Base-by-base conservation (phyloP, 2,329 filamentous ascomycete species). In the Cordyceps cateniannulata region DNA sequence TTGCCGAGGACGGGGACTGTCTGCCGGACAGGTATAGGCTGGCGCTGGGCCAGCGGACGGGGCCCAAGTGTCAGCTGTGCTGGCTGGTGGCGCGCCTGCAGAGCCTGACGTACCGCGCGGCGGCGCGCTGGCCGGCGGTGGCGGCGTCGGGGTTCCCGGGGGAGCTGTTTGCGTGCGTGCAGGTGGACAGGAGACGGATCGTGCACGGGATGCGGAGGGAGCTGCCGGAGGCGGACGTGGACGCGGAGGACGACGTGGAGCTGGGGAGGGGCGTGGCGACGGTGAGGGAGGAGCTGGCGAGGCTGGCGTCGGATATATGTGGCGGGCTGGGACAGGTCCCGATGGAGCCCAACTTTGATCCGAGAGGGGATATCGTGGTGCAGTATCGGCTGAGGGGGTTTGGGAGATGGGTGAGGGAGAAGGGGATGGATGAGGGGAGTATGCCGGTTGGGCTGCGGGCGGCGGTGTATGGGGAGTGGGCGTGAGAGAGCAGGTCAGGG, bases 291-390 rank as follows among this genome's bases (percentile, higher is more conserved):
- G 50, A 44, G 44, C 50, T 60, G 32, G 20, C 1, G 10, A 20
- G 32, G 25, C 6, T 60, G 3, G 61, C 47, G 9, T 42, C 35
- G 32, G 56, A 62, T n/a, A 51, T 62, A 2, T 55, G 44, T 40
- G 56, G 57, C 16, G 56, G 45, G 14, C 38, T 62, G n/a, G 51
- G 50, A 8, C 49, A 56, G 51, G 45, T 54, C n/a, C 56, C 61
- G 16, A 60, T 59, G 61, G 61, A 62, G 51, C 42, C 56, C 3
- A 50, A 62, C 16, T 62, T 62, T 24, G 52, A 55, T 10, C 56
- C 61, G 18, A 14, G 58, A 0, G 61, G 61, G 14, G 24, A 60
- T 20, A 44, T 62, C 5, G 48, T 20, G 24, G 20, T 62, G 32
- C 52, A 40, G 42, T 62, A 55, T 35, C n/a, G 61, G 12, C 49